These are phyloP conservation scores for Sporodiniella umbellata DNA, from an alignment of 371 early-diverging fungal species.

Conservation along the genomic window DNA sequence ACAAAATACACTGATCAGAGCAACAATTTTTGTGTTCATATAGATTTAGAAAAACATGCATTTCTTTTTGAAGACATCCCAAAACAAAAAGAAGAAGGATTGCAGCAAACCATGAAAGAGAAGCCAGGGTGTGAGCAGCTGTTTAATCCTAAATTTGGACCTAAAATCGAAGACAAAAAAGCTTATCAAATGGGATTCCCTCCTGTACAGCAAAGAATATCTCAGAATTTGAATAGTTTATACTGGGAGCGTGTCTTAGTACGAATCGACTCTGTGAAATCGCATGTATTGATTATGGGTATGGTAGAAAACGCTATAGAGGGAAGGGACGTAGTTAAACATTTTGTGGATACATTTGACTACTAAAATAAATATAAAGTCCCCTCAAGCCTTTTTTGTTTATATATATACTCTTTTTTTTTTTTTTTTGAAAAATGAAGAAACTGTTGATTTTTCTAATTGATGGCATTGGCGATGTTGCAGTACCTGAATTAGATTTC, in stretches of 20 bases:
- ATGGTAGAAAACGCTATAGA: background rate
- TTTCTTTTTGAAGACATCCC: background rate
- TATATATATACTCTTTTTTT: background rate
- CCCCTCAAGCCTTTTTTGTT: background rate
- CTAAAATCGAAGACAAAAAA: background rate
- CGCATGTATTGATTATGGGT: constrained; percentile 2
- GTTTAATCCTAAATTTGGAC: background rate
- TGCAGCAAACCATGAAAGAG: too few relatives aligned
- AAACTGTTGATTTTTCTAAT: constrained; percentile 46
- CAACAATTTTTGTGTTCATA: background rate
- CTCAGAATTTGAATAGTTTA: background rate
- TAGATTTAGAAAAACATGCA: background rate
- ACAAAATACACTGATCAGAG: background rate
- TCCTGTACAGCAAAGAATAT: background rate
- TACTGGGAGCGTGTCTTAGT: background rate
- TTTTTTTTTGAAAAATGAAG: constrained; percentile 5
- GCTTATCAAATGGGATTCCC: background rate
- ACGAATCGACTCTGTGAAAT: background rate
- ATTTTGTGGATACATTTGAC: constrained; percentile 3
- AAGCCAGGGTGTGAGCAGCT: background rate
- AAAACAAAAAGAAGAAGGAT: background rate
- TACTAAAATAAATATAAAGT: constrained; percentile 1
- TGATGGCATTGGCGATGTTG: constrained; percentile 51
- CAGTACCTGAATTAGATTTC: constrained; percentile 22
- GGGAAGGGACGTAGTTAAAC: background rate